These are phyloP conservation scores for Mrakia frigida DNA, from an alignment of 768 basidiomycete genomes.

Conservation along the genomic window DNA sequence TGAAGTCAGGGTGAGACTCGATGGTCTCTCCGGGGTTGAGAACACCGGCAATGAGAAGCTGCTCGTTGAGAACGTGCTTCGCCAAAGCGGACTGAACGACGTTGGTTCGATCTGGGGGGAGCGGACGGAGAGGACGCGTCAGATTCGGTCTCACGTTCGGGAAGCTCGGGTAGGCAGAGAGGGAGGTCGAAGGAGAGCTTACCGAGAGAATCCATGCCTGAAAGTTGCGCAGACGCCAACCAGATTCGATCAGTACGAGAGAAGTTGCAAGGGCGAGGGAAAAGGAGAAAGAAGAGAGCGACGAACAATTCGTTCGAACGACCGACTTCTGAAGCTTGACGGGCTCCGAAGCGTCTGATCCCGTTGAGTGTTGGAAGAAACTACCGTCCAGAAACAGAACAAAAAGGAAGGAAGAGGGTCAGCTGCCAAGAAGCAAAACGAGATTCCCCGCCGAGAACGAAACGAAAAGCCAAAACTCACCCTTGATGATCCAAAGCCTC, in stretches of 20 bases:
- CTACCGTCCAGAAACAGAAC: slow-evolving; percentile 49
- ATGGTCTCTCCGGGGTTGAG: slow-evolving; percentile 60
- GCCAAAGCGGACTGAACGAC: slow-evolving; percentile 92
- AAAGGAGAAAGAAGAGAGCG: background rate
- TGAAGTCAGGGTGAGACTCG: slow-evolving; percentile 75
- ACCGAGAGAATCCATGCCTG: slow-evolving; percentile 32
- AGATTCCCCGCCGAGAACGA: background rate
- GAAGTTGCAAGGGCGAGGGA: background rate
- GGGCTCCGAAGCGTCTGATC: background rate
- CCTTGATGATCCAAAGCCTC: slow-evolving; percentile 47
- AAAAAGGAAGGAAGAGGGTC: background rate
- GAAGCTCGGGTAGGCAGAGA: no score
- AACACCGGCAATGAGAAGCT: slow-evolving; percentile 69
- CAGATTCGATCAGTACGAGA: no score
- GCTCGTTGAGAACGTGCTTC: slow-evolving; percentile 75
- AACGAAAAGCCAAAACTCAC: background rate
- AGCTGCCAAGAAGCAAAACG: background rate
- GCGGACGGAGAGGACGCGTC: background rate
- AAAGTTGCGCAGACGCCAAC: no score
- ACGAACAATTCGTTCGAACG: slow-evolving; percentile 93
- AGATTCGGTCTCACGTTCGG: no score
- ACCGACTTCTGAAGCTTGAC: slow-evolving; percentile 60
- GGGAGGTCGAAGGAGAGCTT: background rate
- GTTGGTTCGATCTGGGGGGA: slow-evolving; percentile 78
- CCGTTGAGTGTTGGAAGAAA: slow-evolving; percentile 61